Evolutionary conservation across 164 flowering plant species (phyloP).

Genomic region (Stephania yunnanensis): DNA sequence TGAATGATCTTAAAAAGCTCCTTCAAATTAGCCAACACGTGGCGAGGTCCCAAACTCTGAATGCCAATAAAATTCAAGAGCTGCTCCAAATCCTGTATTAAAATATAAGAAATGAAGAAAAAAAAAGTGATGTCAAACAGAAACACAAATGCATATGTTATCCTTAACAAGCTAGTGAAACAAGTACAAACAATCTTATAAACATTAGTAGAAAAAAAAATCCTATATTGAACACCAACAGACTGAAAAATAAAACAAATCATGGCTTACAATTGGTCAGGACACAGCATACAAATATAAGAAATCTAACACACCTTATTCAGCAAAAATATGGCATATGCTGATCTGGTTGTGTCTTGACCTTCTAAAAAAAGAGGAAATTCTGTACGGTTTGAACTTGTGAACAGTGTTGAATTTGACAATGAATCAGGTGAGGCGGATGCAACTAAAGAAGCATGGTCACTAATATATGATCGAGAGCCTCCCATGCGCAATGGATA

Average conservation of each 20-base stretch:
- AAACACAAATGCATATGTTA: not conserved
- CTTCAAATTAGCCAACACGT: slow-evolving; percentile 74
- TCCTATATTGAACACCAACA: not conserved
- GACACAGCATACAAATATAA: not conserved
- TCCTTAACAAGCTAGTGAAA: not conserved
- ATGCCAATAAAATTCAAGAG: slow-evolving; percentile 71
- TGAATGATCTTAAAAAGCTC: slow-evolving; percentile 58
- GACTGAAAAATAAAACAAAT: not conserved
- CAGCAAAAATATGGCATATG: slow-evolving; percentile 91
- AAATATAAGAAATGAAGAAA: not conserved
- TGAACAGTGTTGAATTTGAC: slow-evolving; percentile 23
- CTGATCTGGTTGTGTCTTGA: slow-evolving; percentile 93
- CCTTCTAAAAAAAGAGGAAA: slow-evolving; percentile 96
- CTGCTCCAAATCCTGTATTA: slow-evolving; percentile 81
- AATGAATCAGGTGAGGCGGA: slow-evolving; percentile 40
- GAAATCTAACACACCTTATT: slow-evolving; percentile 60
- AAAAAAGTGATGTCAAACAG: not conserved
- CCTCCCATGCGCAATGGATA: slow-evolving; percentile 88
- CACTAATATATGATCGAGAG: slow-evolving; percentile 71
- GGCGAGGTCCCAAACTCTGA: slow-evolving; percentile 83
- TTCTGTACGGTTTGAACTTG: slow-evolving; percentile 49
- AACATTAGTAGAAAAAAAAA: no score
- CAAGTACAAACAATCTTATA: not conserved
- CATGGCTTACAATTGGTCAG: not conserved
- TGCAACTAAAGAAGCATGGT: slow-evolving; percentile 67